These are phyloP conservation scores for Fusarium sp. DNA, from an alignment of 2,329 filamentous ascomycete species.

Conservation along the genomic window DNA sequence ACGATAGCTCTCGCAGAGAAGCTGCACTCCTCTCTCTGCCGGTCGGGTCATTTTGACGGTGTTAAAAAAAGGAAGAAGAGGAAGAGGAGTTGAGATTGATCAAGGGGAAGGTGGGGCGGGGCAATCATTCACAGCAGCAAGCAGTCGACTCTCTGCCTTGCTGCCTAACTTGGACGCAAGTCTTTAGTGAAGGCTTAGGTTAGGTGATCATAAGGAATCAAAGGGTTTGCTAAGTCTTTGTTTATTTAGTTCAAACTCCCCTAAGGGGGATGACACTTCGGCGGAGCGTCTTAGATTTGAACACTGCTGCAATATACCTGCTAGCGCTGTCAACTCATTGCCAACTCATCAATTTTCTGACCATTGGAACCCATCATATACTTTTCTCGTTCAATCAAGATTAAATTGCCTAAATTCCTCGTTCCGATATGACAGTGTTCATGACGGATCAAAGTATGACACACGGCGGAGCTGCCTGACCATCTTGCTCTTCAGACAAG, in stretches of 20 bases:
- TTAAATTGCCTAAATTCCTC: too few relatives aligned
- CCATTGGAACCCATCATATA: too few relatives aligned
- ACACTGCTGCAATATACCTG: too few relatives aligned
- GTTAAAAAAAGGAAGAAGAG: background rate
- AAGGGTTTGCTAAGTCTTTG: background rate
- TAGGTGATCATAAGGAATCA: background rate
- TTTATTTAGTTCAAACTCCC: background rate
- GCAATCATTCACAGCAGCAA: too few relatives aligned
- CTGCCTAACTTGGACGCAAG: background rate
- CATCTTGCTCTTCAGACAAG: background rate
- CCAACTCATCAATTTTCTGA: background rate
- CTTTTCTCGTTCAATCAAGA: too few relatives aligned
- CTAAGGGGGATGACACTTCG: too few relatives aligned
- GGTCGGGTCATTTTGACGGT: background rate
- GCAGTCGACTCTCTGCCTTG: background rate
- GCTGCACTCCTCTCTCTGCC: background rate
- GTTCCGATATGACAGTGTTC: too few relatives aligned
- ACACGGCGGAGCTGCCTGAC: background rate
- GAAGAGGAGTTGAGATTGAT: background rate
- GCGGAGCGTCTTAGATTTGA: too few relatives aligned
- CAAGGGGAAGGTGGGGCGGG: background rate
- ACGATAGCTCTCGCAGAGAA: background rate
- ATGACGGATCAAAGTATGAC: constrained; percentile 6
- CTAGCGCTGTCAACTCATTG: too few relatives aligned
- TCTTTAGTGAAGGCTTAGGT: background rate